These are phyloP conservation scores for Russula griseocarnosa DNA, from an alignment of 768 basidiomycete genomes.

Conservation along the genomic window DNA sequence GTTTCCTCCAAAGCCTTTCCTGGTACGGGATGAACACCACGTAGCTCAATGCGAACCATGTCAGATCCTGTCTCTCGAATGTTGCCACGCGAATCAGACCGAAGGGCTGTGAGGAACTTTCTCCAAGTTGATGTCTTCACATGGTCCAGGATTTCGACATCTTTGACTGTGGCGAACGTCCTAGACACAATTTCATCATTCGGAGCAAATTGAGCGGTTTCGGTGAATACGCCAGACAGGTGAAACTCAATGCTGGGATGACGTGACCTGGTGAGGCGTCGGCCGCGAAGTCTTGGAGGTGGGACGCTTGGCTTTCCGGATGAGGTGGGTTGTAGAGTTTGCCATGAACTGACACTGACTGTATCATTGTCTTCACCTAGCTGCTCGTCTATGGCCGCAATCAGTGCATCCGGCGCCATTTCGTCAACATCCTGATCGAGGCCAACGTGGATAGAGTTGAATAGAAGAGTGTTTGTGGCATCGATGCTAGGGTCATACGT, in stretches of 20 bases:
- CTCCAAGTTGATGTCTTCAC: slow-evolving; percentile 99
- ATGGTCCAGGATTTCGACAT: slow-evolving; percentile 90
- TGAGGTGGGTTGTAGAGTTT: slow-evolving; percentile 60
- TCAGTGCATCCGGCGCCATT: slow-evolving; percentile 68
- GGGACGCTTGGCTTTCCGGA: slow-evolving; percentile 30
- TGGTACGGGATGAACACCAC: slow-evolving; percentile 66
- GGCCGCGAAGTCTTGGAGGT: slow-evolving; percentile 31
- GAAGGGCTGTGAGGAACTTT: slow-evolving; percentile 87
- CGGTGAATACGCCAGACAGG: slow-evolving; percentile 58
- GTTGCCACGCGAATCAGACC: slow-evolving; percentile 81
- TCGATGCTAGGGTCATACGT: slow-evolving; percentile 72
- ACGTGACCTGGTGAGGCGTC: slow-evolving; percentile 69
- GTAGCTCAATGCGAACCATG: slow-evolving; percentile 88
- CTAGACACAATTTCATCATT: slow-evolving; percentile 58
- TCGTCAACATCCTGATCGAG: slow-evolving; percentile 73
- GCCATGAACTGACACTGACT: slow-evolving; percentile 84
- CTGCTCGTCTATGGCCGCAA: slow-evolving; percentile 92
- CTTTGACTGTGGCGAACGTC: slow-evolving; percentile 60
- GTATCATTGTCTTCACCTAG: slow-evolving; percentile 73
- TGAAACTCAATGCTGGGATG: slow-evolving; percentile 81
- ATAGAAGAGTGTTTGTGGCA: slow-evolving; percentile 68
- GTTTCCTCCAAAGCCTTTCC: slow-evolving; percentile 69
- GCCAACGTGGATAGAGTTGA: slow-evolving; percentile 93
- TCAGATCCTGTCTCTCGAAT: slow-evolving; percentile 86
- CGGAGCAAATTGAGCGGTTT: slow-evolving; percentile 61